Conservation (phyloP, 129 eudicot genomes). For the Artemisia tridentata region DNA sequence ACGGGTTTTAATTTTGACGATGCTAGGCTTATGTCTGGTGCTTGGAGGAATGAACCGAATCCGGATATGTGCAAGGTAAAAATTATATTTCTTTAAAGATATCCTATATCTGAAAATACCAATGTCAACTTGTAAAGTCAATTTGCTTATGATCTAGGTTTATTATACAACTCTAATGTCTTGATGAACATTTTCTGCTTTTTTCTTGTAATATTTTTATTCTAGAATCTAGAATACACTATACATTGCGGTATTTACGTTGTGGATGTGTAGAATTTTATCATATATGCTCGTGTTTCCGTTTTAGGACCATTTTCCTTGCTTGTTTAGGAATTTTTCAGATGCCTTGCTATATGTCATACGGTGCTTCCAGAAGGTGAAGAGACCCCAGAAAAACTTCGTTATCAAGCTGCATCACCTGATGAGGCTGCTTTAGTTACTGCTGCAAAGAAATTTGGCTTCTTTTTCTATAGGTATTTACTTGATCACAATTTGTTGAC, state of each 20-base stretch:
- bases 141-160: too few species aligned
- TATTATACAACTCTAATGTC: not conserved
- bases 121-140: not conserved
- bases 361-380: conserved; percentile 99
- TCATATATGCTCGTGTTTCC: conserved; percentile 1
- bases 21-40: conserved; percentile 89
- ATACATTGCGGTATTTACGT: not conserved
- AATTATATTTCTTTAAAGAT: not conserved
- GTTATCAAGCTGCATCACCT: conserved; percentile 98
- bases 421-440: conserved; percentile 95
- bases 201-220: not conserved
- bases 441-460: conserved; percentile 96
- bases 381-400: conserved; percentile 80
- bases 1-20: conserved; percentile 97
- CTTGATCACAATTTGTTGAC: not conserved
- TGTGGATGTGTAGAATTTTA: not conserved
- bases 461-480: conserved; percentile 81
- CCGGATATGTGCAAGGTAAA: conserved; percentile 86
- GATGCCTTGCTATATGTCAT: conserved; percentile 98
- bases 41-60: conserved; percentile 96
- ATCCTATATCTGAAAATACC: too few species aligned
- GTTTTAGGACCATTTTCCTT: conserved; percentile 20
- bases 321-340: conserved; percentile 84
- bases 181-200: not conserved
- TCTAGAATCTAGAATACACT: not conserved